A percentile compares a stretch with the other conserved stretches of the same genome.
These are phyloP conservation scores for Metschnikowia henanensis DNA, from an alignment of 805 yeast genomes.

Conservation along the genomic window DNA sequence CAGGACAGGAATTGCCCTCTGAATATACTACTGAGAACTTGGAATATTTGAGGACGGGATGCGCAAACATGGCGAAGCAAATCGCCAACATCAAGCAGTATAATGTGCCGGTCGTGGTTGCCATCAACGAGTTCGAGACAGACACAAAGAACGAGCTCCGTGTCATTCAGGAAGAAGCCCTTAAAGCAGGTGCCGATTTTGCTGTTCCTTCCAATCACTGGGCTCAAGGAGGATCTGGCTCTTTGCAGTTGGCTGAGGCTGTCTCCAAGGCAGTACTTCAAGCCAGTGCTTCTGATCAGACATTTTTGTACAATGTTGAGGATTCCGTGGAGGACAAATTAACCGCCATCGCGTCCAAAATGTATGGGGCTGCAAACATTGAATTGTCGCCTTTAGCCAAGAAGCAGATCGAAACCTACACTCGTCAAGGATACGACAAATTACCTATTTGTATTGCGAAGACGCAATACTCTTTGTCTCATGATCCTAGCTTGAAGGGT, in stretches of 20 bases:
- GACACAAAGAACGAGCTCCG: conserved; percentile 82
- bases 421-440: conserved; percentile 84
- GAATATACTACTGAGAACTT: conserved; percentile 82
- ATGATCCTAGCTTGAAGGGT: conserved; percentile 90
- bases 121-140: conserved; percentile 83
- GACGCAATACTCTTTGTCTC: conserved; percentile 95
- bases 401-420: conserved; percentile 76
- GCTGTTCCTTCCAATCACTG: conserved; percentile 93
- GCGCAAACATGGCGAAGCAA: conserved; percentile 88
- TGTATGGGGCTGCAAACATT: conserved; percentile 91
- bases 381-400: conserved; percentile 83
- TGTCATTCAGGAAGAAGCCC: conserved; percentile 74
- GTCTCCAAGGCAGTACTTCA: conserved; percentile 67
- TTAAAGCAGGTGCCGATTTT: conserved; percentile 89
- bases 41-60: conserved; percentile 74
- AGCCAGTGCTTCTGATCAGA: conserved; percentile 26
- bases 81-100: conserved; percentile 80
- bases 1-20: conserved; percentile 83
- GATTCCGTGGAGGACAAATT: conserved; percentile 79
- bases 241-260: conserved; percentile 78
- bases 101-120: conserved; percentile 92
- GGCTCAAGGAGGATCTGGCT: conserved; percentile 95
- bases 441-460: conserved; percentile 96
- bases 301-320: conserved; percentile 67
- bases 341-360: conserved; percentile 72